A percentile compares a stretch with the other conserved stretches of the same genome.
Evolutionary conservation across 108 stramenopile species (phyloP).

Genomic region (Nannochloropsis oceanica): DNA sequence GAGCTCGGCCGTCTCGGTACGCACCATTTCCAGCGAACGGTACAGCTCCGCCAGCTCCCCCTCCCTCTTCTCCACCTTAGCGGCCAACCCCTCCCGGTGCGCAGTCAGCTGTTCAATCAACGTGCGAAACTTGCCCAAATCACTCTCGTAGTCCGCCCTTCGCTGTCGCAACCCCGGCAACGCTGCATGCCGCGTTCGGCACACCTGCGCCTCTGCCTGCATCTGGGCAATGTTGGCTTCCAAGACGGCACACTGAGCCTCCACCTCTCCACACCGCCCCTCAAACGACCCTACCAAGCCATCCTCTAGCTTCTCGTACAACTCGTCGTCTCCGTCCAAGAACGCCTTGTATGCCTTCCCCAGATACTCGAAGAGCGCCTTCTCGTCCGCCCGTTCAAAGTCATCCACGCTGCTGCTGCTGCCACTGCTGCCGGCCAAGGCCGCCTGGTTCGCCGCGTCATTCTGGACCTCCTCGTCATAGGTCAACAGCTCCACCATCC

Average conservation of each 20-base stretch:
- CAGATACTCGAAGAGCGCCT: slow-evolving; percentile 66
- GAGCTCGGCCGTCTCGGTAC: slow-evolving; percentile 1
- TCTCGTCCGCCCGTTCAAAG: slow-evolving; percentile 36
- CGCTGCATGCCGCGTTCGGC: slow-evolving; percentile 45
- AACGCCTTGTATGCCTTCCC: slow-evolving; percentile 60
- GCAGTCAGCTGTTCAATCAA: slow-evolving; percentile 41
- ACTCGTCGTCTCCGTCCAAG: slow-evolving; percentile 62
- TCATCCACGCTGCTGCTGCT: not conserved
- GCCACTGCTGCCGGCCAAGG: slow-evolving; percentile 13
- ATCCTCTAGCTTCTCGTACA: slow-evolving; percentile 44
- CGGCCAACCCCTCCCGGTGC: slow-evolving; percentile 11
- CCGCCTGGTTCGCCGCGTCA: not conserved
- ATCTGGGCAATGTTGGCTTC: not conserved
- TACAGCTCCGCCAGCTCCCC: slow-evolving; percentile 5
- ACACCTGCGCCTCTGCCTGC: slow-evolving; percentile 24
- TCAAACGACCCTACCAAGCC: slow-evolving; percentile 18
- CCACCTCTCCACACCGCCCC: not conserved
- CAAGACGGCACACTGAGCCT: slow-evolving; percentile 10
- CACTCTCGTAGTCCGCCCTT: slow-evolving; percentile 43
- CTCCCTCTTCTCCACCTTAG: slow-evolving; percentile 24
- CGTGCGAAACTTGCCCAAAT: slow-evolving; percentile 68
- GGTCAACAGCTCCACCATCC: slow-evolving; percentile 73
- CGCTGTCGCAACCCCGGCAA: slow-evolving; percentile 50
- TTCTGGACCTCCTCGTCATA: slow-evolving; percentile 39
- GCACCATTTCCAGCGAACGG: not conserved